Percentiles rank a stretch among this genome's conserved stretches.
Evolutionary conservation across 257 asterid genomes (phyloP).

Genomic region (Solanum dulcamara): DNA sequence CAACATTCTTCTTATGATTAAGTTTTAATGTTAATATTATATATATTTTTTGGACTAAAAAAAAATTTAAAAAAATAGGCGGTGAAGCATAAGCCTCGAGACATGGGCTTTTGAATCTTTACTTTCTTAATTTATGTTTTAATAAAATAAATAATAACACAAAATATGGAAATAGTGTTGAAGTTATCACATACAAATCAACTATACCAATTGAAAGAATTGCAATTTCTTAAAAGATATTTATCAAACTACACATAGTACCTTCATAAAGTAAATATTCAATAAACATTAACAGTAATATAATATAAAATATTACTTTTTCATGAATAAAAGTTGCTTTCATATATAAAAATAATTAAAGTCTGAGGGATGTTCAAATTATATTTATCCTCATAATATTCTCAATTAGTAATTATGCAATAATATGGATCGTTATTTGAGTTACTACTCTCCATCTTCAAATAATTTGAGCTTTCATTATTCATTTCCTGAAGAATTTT

Average conservation of each 20-base stretch:
- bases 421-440: neutral
- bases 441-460: neutral
- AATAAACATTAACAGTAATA: too few species aligned
- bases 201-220: too few species aligned
- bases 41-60: too few species aligned
- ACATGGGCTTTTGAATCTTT: neutral
- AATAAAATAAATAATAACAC: neutral
- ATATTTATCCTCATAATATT: neutral
- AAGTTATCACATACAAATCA: neutral
- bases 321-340: too few species aligned
- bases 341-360: too few species aligned
- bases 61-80: too few species aligned
- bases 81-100: neutral
- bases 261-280: neutral
- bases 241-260: neutral
- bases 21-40: too few species aligned
- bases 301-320: too few species aligned
- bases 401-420: neutral
- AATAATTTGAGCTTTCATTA: neutral
- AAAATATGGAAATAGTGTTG: neutral
- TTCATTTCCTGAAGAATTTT: neutral
- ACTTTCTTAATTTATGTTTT: too few species aligned
- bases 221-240: neutral
- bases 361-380: neutral
- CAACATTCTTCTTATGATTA: too few species aligned